Conservation (phyloP, 1,284 basidiomycete species). For the Trametes polyzona region DNA sequence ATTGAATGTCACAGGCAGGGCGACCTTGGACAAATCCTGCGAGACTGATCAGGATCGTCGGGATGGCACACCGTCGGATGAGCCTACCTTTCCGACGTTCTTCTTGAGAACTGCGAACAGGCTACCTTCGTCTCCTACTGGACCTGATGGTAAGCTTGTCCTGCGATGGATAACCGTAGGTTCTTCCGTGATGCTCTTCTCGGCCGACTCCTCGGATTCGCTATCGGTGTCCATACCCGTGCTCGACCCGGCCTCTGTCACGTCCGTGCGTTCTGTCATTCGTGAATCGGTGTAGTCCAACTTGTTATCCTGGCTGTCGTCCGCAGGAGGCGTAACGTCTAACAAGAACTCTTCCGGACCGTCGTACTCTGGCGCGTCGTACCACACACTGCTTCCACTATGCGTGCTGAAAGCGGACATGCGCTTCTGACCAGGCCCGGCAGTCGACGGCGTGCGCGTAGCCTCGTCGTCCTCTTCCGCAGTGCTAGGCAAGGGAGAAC, state of each 20-base stretch:
- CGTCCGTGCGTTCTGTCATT: conserved; percentile 38
- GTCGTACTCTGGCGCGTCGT: conserved; percentile 64
- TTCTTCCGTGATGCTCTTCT: conserved; percentile 21
- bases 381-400: conserved; percentile 68
- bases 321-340: conserved; percentile 47
- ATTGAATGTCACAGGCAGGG: conserved; percentile 88
- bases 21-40: conserved; percentile 84
- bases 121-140: conserved; percentile 85
- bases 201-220: conserved; percentile 27
- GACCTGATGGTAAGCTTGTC: conserved; percentile 64
- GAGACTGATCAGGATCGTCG: not conserved
- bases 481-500: conserved; percentile 50
- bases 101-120: conserved; percentile 88
- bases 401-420: conserved; percentile 57
- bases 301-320: conserved; percentile 45
- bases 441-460: conserved; percentile 33
- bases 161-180: conserved; percentile 49
- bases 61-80: not conserved
- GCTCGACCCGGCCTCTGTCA: conserved; percentile 20
- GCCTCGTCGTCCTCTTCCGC: conserved; percentile 53
- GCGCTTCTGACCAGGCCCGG: conserved; percentile 46
- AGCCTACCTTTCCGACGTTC: conserved; percentile 84
- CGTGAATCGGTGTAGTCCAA: conserved; percentile 40
- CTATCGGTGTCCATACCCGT: conserved; percentile 30
- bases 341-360: conserved; percentile 73